phyloP scores from a whole-genome alignment of 2,329 filamentous ascomycete species.

The Hypoxylon sp. region DNA sequence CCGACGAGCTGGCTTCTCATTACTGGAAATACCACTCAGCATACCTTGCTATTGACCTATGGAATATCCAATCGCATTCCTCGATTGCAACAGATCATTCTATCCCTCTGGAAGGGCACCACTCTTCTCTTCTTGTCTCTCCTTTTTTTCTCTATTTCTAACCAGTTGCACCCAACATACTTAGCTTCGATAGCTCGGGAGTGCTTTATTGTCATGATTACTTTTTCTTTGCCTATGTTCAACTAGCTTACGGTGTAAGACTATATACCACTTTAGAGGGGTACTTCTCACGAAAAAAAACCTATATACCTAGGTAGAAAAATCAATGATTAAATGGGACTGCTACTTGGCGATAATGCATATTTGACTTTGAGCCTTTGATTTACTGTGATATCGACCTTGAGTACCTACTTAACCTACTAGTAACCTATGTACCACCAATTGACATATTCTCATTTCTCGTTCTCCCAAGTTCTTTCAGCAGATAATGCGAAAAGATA shows the following conservation, averaged over 20 bases:
- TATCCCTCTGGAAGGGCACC: constrained; percentile 18
- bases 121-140: constrained; percentile 32
- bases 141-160: constrained; percentile 13
- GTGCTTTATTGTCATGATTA: too few species aligned
- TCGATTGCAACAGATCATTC: too few species aligned
- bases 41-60: too few species aligned
- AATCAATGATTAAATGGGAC: constrained; percentile 10
- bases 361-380: too few species aligned
- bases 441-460: too few species aligned
- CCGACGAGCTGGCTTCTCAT: constrained; percentile 8
- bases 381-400: too few species aligned
- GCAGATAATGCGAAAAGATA: too few species aligned
- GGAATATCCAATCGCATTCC: background rate
- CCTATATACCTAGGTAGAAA: too few species aligned
- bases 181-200: constrained; percentile 19
- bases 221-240: constrained; percentile 7
- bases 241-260: constrained; percentile 4
- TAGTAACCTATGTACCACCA: too few species aligned
- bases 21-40: background rate
- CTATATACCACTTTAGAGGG: constrained; percentile 9
- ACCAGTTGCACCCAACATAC: background rate
- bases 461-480: too few species aligned
- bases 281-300: constrained; percentile 20
- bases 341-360: too few species aligned
- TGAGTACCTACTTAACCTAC: too few species aligned